Evolutionary conservation across 2,329 filamentous ascomycete genomes (phyloP), one percentile per base, ranked within the genome.

Genomic region (Xylariomycetidae sp.): DNA sequence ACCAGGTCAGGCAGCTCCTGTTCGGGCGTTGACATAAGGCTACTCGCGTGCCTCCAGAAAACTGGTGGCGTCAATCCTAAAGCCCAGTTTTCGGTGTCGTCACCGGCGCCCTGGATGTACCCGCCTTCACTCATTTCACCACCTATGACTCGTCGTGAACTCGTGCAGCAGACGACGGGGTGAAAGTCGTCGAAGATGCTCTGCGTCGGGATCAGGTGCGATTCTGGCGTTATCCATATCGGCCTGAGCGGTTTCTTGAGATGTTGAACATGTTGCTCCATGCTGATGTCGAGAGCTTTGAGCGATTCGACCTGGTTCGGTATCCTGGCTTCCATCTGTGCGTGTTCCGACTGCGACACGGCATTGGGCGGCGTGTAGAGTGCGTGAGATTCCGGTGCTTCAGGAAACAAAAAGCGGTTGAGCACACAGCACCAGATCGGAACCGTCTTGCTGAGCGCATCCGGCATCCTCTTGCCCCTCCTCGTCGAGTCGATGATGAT

Each of bases 41-140:
- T 25, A 0, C 74, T 64, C 26, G 64, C 66, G 47, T 95, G 69
- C 3, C 59, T 60, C 92, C 92, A 98, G 61, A 95, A 98, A 0
- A 90, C 43, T 0, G 66, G 57, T 0, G 90, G 78, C 1, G 85
- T 92, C 12, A 97, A 72, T 0, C 87, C 88, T 15, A 75, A 66
- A 2, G 88, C 83, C 92, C 92, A 98, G 47, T 86, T 87, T 66
- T 98, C 92, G 10, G 85, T 87, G 57, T 98, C 92, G 58, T 98
- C 92, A 3, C 85, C 92, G 1, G 90, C 90, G 31, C 92, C 92
- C 61, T 97, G 92, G 38, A 98, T 83, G 54, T 98, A 98, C 5
- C 80, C 81, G 3, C 74, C 76, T 41, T 83, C 80, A 17, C 77
- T 77, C 46, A 76, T 68, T 55, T 90, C 86, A 3, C 75, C 78